phyloP scores from a whole-genome alignment of 768 basidiomycete species.

The Cystofilobasidium capitatum region DNA sequence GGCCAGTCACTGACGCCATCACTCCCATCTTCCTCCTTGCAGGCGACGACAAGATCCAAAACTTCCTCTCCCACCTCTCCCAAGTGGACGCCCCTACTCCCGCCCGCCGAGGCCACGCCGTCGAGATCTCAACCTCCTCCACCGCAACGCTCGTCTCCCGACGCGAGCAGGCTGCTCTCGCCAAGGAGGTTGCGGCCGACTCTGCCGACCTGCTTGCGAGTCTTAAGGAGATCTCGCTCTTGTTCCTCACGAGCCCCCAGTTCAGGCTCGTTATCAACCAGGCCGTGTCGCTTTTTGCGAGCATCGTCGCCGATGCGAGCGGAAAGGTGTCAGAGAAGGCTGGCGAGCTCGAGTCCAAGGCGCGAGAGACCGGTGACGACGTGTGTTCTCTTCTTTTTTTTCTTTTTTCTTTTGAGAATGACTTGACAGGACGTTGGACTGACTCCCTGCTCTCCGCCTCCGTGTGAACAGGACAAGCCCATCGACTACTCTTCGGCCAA shows the following conservation, averaged over 20 bases:
- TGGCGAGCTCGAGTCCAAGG: conserved; percentile 29
- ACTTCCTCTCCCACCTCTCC: conserved; percentile 14
- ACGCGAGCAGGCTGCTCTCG: background rate
- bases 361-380: conserved; percentile 14
- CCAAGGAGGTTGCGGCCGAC: conserved; percentile 35
- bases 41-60: conserved; percentile 27
- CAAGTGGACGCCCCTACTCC: conserved; percentile 10
- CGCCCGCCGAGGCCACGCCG: background rate
- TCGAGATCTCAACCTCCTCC: background rate
- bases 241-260: conserved; percentile 39
- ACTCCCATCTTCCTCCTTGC: background rate
- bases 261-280: conserved; percentile 40
- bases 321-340: conserved; percentile 39
- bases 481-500: conserved; percentile 36
- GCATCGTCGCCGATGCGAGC: conserved; percentile 41
- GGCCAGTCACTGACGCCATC: background rate
- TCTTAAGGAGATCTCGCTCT: conserved; percentile 38
- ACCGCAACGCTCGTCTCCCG: background rate
- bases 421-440: conserved; percentile 34
- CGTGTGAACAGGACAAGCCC: conserved; percentile 36
- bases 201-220: conserved; percentile 36
- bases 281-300: conserved; percentile 38
- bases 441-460: conserved; percentile 9
- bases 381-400: background rate
- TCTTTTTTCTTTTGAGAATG: background rate